Conservation (phyloP, 768 basidiomycete species). For the Mycena amicta region DNA sequence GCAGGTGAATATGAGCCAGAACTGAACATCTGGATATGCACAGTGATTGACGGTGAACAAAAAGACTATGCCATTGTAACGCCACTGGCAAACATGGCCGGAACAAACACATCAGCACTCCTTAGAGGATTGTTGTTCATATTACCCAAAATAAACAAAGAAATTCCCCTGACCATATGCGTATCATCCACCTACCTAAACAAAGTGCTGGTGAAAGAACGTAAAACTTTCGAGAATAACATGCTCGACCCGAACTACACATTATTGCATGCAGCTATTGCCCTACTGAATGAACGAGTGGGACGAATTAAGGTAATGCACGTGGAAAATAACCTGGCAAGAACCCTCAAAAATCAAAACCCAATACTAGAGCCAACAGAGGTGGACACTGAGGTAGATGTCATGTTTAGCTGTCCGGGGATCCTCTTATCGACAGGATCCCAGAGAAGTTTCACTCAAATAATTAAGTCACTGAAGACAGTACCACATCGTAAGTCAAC, state of each 20-base stretch:
- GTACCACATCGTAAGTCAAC: neutral
- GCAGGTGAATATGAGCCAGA: no score
- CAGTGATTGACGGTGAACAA: no score
- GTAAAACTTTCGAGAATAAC: neutral
- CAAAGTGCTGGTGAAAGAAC: neutral
- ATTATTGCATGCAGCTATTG: neutral
- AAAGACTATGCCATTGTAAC: no score
- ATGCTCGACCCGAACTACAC: neutral
- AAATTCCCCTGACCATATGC: neutral
- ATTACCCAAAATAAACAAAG: neutral
- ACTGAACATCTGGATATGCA: no score
- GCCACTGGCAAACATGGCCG: no score
- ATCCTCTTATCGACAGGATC: neutral
- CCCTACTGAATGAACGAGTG: neutral
- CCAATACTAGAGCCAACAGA: neutral
- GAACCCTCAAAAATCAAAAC: neutral
- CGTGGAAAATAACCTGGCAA: neutral
- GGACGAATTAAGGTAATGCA: neutral
- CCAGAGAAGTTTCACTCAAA: neutral
- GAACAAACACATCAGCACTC: no score
- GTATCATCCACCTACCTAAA: neutral
- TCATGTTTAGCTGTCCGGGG: neutral
- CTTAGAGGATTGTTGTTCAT: no score
- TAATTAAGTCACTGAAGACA: neutral
- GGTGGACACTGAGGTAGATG: slow-evolving; percentile 1